Conservation (phyloP, 1,284 basidiomycete genomes). For the Testicularia cyperi region DNA sequence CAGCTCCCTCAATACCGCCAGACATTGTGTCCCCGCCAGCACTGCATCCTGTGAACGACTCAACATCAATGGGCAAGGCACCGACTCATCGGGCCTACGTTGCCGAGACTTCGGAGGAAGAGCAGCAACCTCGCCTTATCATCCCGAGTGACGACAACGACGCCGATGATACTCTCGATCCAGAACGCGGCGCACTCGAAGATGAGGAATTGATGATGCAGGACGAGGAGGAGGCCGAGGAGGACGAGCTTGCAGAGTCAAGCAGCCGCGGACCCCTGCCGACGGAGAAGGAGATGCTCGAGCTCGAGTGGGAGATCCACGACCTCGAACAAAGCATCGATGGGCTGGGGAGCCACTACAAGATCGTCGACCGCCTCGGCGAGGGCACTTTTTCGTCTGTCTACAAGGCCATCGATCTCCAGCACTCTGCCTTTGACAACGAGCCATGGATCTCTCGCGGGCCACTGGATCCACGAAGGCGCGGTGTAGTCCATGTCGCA, state of each 20-base stretch:
- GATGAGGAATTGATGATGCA: too few species aligned
- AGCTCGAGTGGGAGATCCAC: constrained; percentile 53
- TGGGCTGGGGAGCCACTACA: constrained; percentile 69
- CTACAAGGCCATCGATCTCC: constrained; percentile 88
- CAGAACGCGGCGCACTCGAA: too few species aligned
- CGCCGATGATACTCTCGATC: too few species aligned
- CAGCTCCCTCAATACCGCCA: too few species aligned
- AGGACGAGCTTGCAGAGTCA: too few species aligned
- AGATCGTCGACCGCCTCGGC: constrained; percentile 83
- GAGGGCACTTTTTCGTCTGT: constrained; percentile 98
- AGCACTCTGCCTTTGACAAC: constrained; percentile 79
- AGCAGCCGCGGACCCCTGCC: too few species aligned
- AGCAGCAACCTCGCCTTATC: too few species aligned
- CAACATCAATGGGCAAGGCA: too few species aligned
- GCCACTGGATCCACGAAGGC: constrained; percentile 25
- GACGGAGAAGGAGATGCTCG: constrained; percentile 17
- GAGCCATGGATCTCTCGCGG: constrained; percentile 67
- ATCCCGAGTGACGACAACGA: not conserved
- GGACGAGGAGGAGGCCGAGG: too few species aligned
- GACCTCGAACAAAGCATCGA: constrained; percentile 77
- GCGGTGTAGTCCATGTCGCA: constrained; percentile 72
- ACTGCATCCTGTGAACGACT: too few species aligned
- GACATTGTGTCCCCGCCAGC: too few species aligned
- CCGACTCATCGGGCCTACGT: too few species aligned
- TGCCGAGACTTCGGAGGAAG: not conserved